Conservation (phyloP, 495 filamentous ascomycete species). For the Cryomyces minteri region DNA sequence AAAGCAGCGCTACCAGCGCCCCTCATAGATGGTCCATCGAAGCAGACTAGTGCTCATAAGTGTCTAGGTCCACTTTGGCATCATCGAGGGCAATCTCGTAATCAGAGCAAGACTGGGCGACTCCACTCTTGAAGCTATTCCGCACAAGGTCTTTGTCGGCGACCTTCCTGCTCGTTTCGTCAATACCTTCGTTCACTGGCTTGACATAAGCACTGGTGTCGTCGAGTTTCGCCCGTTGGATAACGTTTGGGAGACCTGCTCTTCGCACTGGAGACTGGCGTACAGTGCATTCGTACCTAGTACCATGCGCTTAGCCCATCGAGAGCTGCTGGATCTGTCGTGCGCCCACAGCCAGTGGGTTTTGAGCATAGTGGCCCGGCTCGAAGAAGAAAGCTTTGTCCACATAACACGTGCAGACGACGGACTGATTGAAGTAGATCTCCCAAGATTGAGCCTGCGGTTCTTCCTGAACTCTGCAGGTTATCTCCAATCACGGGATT, state of each 20-base stretch:
- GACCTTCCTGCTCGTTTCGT: conserved; percentile 30
- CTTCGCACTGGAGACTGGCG: conserved; percentile 16
- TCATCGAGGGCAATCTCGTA: conserved; percentile 13
- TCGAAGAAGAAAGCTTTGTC: conserved; percentile 18
- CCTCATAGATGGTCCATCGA: too few species aligned
- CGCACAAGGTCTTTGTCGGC: conserved; percentile 18
- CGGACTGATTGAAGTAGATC: conserved; percentile 18
- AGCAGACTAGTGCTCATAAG: too few species aligned
- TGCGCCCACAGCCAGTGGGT: conserved; percentile 17
- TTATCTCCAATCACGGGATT: conserved; percentile 29
- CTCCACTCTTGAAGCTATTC: conserved; percentile 27
- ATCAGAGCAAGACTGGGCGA: conserved; percentile 5
- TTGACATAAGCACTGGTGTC: conserved; percentile 23
- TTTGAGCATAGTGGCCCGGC: conserved; percentile 15
- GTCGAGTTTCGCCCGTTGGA: conserved; percentile 32
- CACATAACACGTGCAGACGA: conserved; percentile 18
- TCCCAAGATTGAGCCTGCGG: conserved; percentile 30
- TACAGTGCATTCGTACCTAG: conserved; percentile 6
- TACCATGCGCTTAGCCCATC: conserved; percentile 1
- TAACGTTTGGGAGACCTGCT: conserved; percentile 23
- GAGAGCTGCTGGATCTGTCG: conserved; percentile 17
- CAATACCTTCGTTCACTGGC: conserved; percentile 36
- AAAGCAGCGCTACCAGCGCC: too few species aligned
- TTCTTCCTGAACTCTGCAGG: conserved; percentile 24
- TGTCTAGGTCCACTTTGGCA: conserved; percentile 21